Evolutionary conservation across 1,139 yeast genomes (phyloP), one percentile per base, ranked within the genome.

Genomic region (Suhomyces yuchorum): DNA sequence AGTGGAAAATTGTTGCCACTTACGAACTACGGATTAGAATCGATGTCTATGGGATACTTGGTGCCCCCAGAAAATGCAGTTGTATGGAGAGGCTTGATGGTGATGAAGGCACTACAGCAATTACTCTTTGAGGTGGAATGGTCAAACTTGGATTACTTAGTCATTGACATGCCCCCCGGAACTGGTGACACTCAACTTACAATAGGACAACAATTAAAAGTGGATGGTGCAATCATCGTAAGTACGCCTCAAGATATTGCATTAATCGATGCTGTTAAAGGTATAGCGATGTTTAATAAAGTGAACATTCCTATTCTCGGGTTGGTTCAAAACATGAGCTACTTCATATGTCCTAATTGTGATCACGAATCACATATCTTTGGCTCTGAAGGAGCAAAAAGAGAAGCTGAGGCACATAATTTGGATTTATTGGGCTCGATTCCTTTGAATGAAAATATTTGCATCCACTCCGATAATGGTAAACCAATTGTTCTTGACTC

Each of bases 221-320:
- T 89, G 0, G 87, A 84, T 55, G 96, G 96, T 0, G 90, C 96
- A 0, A 77, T 89, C 0, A 81, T 89, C 42, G 96, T 89, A 1
- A 83, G 92, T 1, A 89, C 96, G 0, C 95, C 96, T 0, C 96
- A 89, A 61, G 96, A 89, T 56, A 81, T 89, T 44, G 96, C 96
- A 0, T 66, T 89, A 22, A 77, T 86, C 7, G 96, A 89, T 62
- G 96, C 91, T 0, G 81, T 84, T 12, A 83, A 90, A 55, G 96
- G 96, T 0, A 81, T 89, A 15, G 72, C 87, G 15, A 84, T 89
- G 93, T 89, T 86, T 63, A 69, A 80, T 11, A 85, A 87, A 56
- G 88, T 88, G 28, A 68, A 80, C 22, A 82, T 87, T n/a, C 96
- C 96, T 0, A 70, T 89, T 0, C 59, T 85, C 23, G 96, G 96